Evolutionary conservation across 2,329 filamentous ascomycete genomes (phyloP), one percentile per base, ranked within the genome.

Genomic region (Cytospora leucostoma): DNA sequence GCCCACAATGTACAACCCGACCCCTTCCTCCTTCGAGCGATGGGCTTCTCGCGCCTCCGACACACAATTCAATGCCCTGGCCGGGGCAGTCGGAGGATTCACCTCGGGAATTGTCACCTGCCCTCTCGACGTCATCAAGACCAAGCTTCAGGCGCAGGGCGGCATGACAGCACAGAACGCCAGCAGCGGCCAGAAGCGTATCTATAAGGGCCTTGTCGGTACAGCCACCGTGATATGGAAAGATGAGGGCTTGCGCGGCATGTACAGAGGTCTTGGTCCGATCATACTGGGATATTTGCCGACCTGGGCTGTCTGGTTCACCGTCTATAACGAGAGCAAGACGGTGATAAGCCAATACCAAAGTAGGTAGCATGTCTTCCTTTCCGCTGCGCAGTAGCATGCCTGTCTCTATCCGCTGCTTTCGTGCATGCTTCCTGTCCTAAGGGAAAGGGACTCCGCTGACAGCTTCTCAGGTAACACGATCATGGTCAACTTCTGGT

Each of bases 281-380:
- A 97, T 99, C 80, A 87, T 99, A 70, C 79, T 99, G 73, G 95
- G 95, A 13, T 99, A 99, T 76, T 79, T 99, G 65, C 95, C 95
- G 5, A 99, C 95, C 0, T 99, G 95, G 95, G 95, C 94, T 32
- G 94, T 99, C 59, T 99, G 96, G 83, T 92, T 99, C 77, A 96
- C 92, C 27, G 91, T 98, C 44, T 99, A 99, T 77, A 95, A 97
- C 75, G 89, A 89, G 73, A 91, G 91, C 72, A 95, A 96, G 75
- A 85, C 85, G 58, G 88, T 85, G 70, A 84, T 93, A 74, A 85
- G 85, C 68, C 81, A 88, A 59, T 80, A 88, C 67, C 84, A 89
- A 71, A 84, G 88, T 90, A 79, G 68, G 79, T 72, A 4, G 38
- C 40, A 13, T 15, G 2, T 15, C 49, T n/a, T 40, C 49, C 38